phyloP scores from a whole-genome alignment of 2,329 filamentous ascomycete species.

The Aspergillus sp. region DNA sequence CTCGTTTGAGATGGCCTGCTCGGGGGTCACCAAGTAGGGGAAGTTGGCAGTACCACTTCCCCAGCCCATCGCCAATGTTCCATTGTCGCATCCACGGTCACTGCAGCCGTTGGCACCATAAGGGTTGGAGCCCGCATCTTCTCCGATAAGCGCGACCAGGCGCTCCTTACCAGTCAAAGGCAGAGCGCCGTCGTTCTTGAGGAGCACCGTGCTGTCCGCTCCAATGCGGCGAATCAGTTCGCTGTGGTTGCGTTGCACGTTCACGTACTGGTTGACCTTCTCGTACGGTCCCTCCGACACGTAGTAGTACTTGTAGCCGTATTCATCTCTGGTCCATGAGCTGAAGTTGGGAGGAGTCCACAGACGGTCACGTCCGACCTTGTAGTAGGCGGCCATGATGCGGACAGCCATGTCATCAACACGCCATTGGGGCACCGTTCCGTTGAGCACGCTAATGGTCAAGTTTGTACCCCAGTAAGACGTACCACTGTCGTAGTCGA shows the following conservation, averaged over 20 bases:
- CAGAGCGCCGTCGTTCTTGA: constrained; percentile 79
- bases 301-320: constrained; percentile 66
- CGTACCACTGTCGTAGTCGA: constrained; percentile 68
- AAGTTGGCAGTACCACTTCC: constrained; percentile 62
- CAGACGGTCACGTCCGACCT: constrained; percentile 58
- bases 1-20: constrained; percentile 65
- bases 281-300: constrained; percentile 61
- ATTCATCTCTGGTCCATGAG: constrained; percentile 80
- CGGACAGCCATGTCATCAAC: constrained; percentile 90
- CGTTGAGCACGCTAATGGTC: constrained; percentile 84
- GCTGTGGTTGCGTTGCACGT: constrained; percentile 77
- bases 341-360: constrained; percentile 74
- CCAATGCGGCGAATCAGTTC: constrained; percentile 73
- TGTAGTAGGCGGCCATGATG: constrained; percentile 68
- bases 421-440: constrained; percentile 82
- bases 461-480: constrained; percentile 86
- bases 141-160: constrained; percentile 75
- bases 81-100: constrained; percentile 65
- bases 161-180: constrained; percentile 75
- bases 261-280: constrained; percentile 76
- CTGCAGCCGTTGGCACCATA: constrained; percentile 76
- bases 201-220: constrained; percentile 77
- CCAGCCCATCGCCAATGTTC: constrained; percentile 65
- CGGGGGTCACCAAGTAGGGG: constrained; percentile 64
- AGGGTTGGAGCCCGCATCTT: constrained; percentile 75